These are phyloP conservation scores for Dictyostelium purpureum DNA, from an alignment of 78 protist genomes.

Conservation along the genomic window DNA sequence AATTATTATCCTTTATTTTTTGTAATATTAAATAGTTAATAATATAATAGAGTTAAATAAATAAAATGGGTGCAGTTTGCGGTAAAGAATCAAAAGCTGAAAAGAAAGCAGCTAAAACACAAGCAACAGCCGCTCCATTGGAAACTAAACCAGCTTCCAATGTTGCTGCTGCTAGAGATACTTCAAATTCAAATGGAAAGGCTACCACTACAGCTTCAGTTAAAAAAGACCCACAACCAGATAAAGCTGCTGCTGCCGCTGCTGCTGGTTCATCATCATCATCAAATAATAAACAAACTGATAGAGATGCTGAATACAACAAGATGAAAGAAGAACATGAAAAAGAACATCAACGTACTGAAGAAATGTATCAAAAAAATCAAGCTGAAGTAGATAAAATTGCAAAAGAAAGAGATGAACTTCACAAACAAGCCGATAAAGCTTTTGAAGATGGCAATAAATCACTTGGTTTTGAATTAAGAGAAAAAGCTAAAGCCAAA, in stretches of 20 bases:
- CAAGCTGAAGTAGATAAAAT: slow-evolving; percentile 40
- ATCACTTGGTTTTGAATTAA: slow-evolving; percentile 21
- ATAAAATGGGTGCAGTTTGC: slow-evolving; percentile 20
- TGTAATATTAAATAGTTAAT: neutral
- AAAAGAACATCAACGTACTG: slow-evolving; percentile 69
- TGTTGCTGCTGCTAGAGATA: neutral
- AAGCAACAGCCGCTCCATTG: neutral
- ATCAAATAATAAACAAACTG: neutral
- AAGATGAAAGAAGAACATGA: slow-evolving; percentile 55
- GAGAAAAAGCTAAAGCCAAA: slow-evolving; percentile 52
- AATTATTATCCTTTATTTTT: neutral
- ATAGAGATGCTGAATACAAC: slow-evolving; percentile 33
- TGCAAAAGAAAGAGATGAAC: slow-evolving; percentile 41
- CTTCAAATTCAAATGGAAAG: neutral
- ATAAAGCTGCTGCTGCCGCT: neutral
- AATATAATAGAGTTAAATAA: neutral
- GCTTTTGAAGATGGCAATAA: slow-evolving; percentile 65
- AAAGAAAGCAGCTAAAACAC: neutral
- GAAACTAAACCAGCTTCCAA: neutral
- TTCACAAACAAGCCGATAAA: slow-evolving; percentile 51
- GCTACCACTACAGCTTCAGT: neutral
- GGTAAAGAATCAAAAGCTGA: neutral
- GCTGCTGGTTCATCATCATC: neutral
- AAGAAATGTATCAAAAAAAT: slow-evolving; percentile 58
- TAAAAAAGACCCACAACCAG: neutral